Evolutionary conservation across 2,329 filamentous ascomycete genomes (phyloP), one percentile per base, ranked within the genome.

Genomic region (Fusarium sp.): DNA sequence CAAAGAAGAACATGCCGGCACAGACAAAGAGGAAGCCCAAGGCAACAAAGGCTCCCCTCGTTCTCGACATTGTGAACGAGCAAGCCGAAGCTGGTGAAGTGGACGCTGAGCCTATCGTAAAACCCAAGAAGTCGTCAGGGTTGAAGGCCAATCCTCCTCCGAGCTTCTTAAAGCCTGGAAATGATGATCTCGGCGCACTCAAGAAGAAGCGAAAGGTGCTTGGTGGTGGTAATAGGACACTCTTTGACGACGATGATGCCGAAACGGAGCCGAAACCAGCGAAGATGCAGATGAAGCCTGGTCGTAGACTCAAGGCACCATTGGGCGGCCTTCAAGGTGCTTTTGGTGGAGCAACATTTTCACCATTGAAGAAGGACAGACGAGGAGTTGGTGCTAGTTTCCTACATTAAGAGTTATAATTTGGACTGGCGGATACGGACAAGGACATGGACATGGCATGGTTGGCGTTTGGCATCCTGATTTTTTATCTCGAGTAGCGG

Each of bases 131-230:
- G 43, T 50, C 13, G n/a, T n/a, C 38, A 10, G 71, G 59, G 7
- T 31, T 43, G 17, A 72, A 75, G 54, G 22, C 52, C 10, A 71
- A 63, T 26, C 49, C 38, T 24, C 20, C 50, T 26, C 52, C 71
- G 17, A 24, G 42, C 14, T 39, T 50, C 7, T 17, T 46, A 57
- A 63, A 63, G 6, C n/a, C 60, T 50, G 46, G 57, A n/a, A 63
- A 63, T 33, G 62, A 56, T 44, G 80, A 81, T 68, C 73, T 70
- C 31, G 81, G 85, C 68, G 81, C 78, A 8, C 87, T 84, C 78
- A 90, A 88, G 76, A 93, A 91, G 84, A 94, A 91, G 83, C 88
- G 91, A 66, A 95, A 93, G 79, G 81, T 93, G 7, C 83, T 92
- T 2, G 89, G 90, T 6, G 82, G 80, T 22, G 84, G 86, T 22